Conservation (phyloP, 2,329 filamentous ascomycete genomes). For the Juglanconis sp. region DNA sequence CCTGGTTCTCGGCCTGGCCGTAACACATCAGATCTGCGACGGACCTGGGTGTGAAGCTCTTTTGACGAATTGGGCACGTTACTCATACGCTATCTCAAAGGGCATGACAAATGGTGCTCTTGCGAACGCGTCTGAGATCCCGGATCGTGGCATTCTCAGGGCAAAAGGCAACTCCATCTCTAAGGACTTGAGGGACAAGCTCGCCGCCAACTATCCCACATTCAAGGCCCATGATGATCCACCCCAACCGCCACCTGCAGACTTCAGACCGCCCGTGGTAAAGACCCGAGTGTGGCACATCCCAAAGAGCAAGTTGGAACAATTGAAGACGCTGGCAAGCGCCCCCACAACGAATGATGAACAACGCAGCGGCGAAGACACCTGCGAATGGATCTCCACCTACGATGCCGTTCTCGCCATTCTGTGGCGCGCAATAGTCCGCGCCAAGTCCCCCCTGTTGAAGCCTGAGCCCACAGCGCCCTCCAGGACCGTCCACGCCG, state of each 20-base stretch:
- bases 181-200: not conserved
- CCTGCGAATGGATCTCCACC: slow-evolving; percentile 22
- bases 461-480: slow-evolving; percentile 12
- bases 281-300: slow-evolving; percentile 24
- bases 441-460: slow-evolving; percentile 21
- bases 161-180: not conserved
- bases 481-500: slow-evolving; percentile 21
- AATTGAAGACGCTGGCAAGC: slow-evolving; percentile 19
- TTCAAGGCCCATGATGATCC: slow-evolving; percentile 8
- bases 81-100: slow-evolving; percentile 19
- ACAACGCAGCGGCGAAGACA: not conserved
- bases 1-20: slow-evolving; percentile 25
- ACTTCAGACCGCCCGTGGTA: slow-evolving; percentile 25
- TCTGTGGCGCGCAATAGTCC: slow-evolving; percentile 24
- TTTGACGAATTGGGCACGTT: slow-evolving; percentile 26
- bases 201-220: slow-evolving; percentile 5
- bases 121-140: not conserved
- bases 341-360: not conserved
- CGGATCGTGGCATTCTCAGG: not conserved
- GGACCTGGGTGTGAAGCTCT: slow-evolving; percentile 27
- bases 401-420: slow-evolving; percentile 26
- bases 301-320: slow-evolving; percentile 18
- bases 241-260: slow-evolving; percentile 20
- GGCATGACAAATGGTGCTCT: slow-evolving; percentile 4
- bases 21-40: slow-evolving; percentile 25